Evolutionary conservation across 257 asterid species (phyloP).

Genomic region (Gentiana dahurica): DNA sequence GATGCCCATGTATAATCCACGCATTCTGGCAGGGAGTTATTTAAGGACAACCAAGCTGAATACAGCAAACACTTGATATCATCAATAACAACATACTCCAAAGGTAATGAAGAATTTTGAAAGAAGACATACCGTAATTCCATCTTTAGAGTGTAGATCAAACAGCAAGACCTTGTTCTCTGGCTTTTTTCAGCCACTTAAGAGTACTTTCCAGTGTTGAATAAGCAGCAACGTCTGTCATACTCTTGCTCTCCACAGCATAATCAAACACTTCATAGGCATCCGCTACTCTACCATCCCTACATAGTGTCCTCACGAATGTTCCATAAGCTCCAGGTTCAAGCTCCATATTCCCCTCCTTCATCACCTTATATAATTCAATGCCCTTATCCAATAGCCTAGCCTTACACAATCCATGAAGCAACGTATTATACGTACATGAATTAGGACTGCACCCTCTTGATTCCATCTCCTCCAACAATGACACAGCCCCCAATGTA

Average conservation of each 20-base stretch:
- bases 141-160: conserved; percentile 15
- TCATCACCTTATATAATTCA: conserved; percentile 64
- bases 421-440: conserved; percentile 77
- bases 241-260: conserved; percentile 82
- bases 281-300: conserved; percentile 76
- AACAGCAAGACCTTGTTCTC: conserved; percentile 60
- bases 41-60: background rate
- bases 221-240: conserved; percentile 70
- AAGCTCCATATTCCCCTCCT: conserved; percentile 43
- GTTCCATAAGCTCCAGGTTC: conserved; percentile 80
- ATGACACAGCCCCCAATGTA: conserved; percentile 57
- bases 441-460: conserved; percentile 72
- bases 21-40: background rate
- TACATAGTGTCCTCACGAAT: conserved; percentile 57
- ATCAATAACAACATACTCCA: conserved; percentile 1
- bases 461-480: conserved; percentile 69
- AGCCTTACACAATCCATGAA: conserved; percentile 77
- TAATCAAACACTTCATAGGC: conserved; percentile 88
- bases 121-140: conserved; percentile 10
- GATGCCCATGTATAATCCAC: background rate
- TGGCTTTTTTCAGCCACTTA: conserved; percentile 79
- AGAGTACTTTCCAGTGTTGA: conserved; percentile 70
- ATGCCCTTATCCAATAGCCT: conserved; percentile 61
- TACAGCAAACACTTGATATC: background rate
- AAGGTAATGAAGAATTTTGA: background rate